phyloP scores from a whole-genome alignment of 805 yeast genomes.

The Saturnispora saitoi region DNA sequence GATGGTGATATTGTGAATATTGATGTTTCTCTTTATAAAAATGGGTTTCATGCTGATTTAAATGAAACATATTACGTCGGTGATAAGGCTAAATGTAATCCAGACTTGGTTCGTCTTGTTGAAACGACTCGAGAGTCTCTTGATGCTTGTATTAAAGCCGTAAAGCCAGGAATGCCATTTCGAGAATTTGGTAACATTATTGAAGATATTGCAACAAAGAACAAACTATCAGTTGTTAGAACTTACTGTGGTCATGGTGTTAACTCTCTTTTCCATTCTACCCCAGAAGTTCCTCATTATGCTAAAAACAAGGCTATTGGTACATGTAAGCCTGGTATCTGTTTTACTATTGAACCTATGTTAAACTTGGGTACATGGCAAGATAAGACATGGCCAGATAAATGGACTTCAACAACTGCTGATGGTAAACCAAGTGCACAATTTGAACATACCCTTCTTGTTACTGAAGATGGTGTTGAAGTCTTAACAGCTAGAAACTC shows the following conservation, averaged over 20 bases:
- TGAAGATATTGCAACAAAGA: conserved; percentile 73
- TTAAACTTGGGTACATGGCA: conserved; percentile 73
- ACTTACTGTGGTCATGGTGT: conserved; percentile 93
- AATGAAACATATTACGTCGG: conserved; percentile 97
- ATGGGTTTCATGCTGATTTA: conserved; percentile 89
- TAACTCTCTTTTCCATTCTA: conserved; percentile 77
- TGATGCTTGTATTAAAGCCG: conserved; percentile 70
- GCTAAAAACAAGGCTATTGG: conserved; percentile 91
- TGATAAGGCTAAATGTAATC: conserved; percentile 69
- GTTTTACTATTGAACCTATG: conserved; percentile 98
- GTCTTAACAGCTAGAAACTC: conserved; percentile 75
- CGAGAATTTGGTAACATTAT: conserved; percentile 81
- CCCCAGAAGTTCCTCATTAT: conserved; percentile 91
- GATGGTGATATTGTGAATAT: conserved; percentile 94
- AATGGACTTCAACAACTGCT: conserved; percentile 89
- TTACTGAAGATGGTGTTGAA: conserved; percentile 91
- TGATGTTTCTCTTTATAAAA: conserved; percentile 76
- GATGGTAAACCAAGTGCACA: conserved; percentile 92
- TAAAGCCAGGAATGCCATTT: conserved; percentile 88
- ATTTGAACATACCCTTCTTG: conserved; percentile 87
- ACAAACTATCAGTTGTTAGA: conserved; percentile 79
- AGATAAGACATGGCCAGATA: conserved; percentile 92
- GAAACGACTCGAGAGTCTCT: conserved; percentile 87
- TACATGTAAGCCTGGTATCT: conserved; percentile 90
- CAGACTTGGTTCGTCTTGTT: conserved; percentile 78